Conservation (phyloP, 2,329 filamentous ascomycete species). For the Colletotrichum sp. region DNA sequence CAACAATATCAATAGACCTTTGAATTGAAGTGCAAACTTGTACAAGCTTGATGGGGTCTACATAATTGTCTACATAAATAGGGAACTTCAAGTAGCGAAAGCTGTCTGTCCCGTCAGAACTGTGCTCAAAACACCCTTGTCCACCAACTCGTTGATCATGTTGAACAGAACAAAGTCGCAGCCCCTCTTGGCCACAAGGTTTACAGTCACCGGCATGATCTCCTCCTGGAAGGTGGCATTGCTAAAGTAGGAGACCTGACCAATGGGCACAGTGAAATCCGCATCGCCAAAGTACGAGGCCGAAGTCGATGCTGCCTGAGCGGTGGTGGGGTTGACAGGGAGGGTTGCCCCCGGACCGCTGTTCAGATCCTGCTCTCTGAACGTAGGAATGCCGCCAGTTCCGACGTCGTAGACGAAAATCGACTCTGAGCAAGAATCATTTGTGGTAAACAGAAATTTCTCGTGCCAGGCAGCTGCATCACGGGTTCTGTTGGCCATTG, state of each 20-base stretch:
- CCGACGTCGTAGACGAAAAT: conserved; percentile 47
- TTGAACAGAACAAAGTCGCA: conserved; percentile 48
- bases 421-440: conserved; percentile 37
- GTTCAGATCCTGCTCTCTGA: conserved; percentile 37
- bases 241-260: conserved; percentile 43
- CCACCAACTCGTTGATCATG: conserved; percentile 43
- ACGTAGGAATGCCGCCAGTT: conserved; percentile 43
- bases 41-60: background rate
- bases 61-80: background rate
- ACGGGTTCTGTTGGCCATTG: background rate
- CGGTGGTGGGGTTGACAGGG: conserved; percentile 30
- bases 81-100: accelerated
- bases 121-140: conserved; percentile 38
- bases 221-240: conserved; percentile 43
- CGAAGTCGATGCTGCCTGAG: conserved; percentile 23
- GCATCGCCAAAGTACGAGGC: conserved; percentile 33
- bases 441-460: background rate
- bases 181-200: conserved; percentile 44
- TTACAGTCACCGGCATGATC: conserved; percentile 46
- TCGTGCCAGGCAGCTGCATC: background rate
- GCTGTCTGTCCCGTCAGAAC: conserved; percentile 37
- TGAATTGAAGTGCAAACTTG: background rate
- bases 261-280: conserved; percentile 46
- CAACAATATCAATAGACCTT: background rate
- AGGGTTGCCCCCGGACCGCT: conserved; percentile 30